Base-by-base conservation (phyloP, 306 rosid species). In the Hippophae tibetana region DNA sequence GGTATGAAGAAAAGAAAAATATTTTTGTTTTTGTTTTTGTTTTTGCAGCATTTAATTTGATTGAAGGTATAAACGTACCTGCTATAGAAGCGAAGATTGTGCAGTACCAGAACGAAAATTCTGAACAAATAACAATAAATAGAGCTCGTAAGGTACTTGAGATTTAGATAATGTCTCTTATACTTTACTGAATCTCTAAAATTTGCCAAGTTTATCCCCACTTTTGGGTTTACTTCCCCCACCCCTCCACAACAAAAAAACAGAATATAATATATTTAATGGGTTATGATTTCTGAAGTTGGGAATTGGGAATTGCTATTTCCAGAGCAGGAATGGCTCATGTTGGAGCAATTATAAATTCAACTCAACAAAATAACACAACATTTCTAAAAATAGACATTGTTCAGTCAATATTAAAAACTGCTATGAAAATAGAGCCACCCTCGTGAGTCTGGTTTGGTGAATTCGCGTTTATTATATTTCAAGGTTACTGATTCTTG, bases 91-190 rank as follows among this genome's bases (percentile, higher is more conserved):
- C 67, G 47, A 79, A 78, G 72, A 87, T 84, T 68, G 82, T 87
- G 18, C 49, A 66, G 66, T 90, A 87, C 70, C 89, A 90, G 62
- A 84, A 90, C 78, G 97, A 85, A 81, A 85, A 87, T 90, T 78
- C 89, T 10, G 94, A 90, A 40, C 95, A 81, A 72, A 90, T 90
- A 66, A 85, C 79, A 90, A 55, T 87, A 47, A 90, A 81, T 66
- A 89, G 87, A 56, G 97, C 96, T 62, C 79, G 82, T 41, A 90
- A 90, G 96, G 97, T 86, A 84, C 55, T 50, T 67, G 43, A 25
- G 10, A 54, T 38, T 54, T 49, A 41, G 7, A 31, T 31, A 31
- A 31, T 4, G 5, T 31, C 42, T 23, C 27, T 57, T 25, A 53
- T 57, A 13, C 18, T 18, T 43, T 7, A 8, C 53, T 50, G 26